Evolutionary conservation across 495 filamentous ascomycete species (phyloP).

Genomic region (Penicillium flavigenum): DNA sequence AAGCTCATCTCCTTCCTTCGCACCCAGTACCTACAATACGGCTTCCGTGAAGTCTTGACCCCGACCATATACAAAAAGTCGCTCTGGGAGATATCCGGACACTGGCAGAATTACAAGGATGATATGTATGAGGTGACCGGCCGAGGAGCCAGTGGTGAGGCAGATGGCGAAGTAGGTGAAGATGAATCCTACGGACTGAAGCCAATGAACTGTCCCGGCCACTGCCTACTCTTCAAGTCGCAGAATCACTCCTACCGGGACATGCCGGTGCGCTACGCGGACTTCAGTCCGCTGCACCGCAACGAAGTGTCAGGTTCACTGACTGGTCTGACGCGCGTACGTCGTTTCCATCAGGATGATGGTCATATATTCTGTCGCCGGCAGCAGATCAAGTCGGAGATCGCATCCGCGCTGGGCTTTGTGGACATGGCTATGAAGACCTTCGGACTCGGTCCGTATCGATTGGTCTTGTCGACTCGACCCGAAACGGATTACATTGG

Average conservation of each 20-base stretch:
- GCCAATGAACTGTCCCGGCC: conserved; percentile 96
- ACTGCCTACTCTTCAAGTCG: conserved; percentile 82
- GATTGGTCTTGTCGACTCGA: conserved; percentile 77
- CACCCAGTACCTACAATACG: conserved; percentile 81
- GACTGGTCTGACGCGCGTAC: conserved; percentile 81
- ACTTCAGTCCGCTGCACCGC: conserved; percentile 88
- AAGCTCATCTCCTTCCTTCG: conserved; percentile 83
- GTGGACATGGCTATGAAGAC: conserved; percentile 74
- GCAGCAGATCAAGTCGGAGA: conserved; percentile 78
- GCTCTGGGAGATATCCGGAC: conserved; percentile 84
- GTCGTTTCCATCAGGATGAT: conserved; percentile 95
- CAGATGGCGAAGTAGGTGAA: conserved; percentile 50
- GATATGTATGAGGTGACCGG: conserved; percentile 91
- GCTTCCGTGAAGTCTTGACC: conserved; percentile 88
- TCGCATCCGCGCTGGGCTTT: conserved; percentile 74
- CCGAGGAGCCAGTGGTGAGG: conserved; percentile 52
- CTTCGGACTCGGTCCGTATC: conserved; percentile 70
- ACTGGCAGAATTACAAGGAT: conserved; percentile 91
- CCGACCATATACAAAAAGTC: conserved; percentile 92
- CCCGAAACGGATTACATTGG: conserved; percentile 78
- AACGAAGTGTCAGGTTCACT: conserved; percentile 87
- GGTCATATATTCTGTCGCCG: conserved; percentile 93
- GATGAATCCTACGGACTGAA: conserved; percentile 86
- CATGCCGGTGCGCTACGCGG: conserved; percentile 85
- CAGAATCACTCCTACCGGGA: conserved; percentile 74